phyloP scores from a whole-genome alignment of 345 rosid species.

The Abelmoschus esculentus region DNA sequence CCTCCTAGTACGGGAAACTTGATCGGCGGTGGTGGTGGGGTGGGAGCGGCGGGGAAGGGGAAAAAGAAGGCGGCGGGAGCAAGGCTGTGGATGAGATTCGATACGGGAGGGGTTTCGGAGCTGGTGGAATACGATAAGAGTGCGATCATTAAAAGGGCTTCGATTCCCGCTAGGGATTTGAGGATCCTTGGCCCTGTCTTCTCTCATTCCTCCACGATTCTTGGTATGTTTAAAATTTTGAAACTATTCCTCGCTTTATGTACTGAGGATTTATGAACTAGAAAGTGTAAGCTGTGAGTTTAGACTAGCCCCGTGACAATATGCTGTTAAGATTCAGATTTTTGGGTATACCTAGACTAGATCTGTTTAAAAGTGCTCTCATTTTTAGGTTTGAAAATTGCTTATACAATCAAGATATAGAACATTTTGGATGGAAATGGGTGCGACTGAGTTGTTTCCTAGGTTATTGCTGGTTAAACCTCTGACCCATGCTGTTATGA shows the following conservation, averaged over 20 bases:
- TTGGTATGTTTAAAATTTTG: background rate
- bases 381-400: background rate
- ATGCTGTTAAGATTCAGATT: background rate
- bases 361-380: too few species aligned
- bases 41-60: background rate
- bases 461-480: too few species aligned
- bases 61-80: background rate
- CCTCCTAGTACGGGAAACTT: background rate
- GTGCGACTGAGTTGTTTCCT: background rate
- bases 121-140: background rate
- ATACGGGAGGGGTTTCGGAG: background rate
- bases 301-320: too few species aligned
- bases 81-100: background rate
- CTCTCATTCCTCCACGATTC: background rate
- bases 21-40: background rate
- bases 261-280: background rate
- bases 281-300: background rate
- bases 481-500: too few species aligned
- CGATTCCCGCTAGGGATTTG: background rate
- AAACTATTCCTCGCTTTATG: background rate
- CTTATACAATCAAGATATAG: background rate
- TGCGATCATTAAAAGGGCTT: background rate
- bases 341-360: too few species aligned
- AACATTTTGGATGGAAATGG: background rate
- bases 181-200: background rate